Conservation (phyloP, 148 eudicot genomes). For the Rhododendron kiyosumense region DNA sequence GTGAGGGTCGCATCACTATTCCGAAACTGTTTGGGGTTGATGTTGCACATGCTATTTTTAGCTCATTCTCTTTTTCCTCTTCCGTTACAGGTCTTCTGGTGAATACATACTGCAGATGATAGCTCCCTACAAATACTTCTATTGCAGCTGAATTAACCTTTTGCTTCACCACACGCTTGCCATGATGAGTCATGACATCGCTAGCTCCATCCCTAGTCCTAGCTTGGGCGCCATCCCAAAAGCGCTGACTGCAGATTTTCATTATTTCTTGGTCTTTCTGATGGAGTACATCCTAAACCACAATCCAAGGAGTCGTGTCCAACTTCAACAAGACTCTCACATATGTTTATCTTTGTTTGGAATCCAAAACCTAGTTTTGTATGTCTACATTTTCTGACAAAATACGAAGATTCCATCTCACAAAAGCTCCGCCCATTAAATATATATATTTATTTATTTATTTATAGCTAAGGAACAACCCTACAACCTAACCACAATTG, state of each 20-base stretch:
- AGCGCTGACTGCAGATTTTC: background rate
- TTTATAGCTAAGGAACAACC: too few relatives aligned
- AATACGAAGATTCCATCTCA: slow-evolving; percentile 47
- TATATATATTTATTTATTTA: too few relatives aligned
- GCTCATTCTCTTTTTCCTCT: too few relatives aligned
- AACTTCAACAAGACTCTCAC: slow-evolving; percentile 18
- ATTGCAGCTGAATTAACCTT: background rate
- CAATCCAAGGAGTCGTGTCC: background rate
- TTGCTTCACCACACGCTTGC: background rate
- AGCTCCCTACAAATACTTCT: too few relatives aligned
- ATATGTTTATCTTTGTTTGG: slow-evolving; percentile 9
- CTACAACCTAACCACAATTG: too few relatives aligned
- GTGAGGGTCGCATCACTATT: too few relatives aligned
- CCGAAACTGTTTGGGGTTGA: slow-evolving; percentile 10
- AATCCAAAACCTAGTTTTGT: background rate
- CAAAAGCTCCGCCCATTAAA: slow-evolving; percentile 22
- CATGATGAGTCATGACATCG: background rate
- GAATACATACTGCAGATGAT: too few relatives aligned
- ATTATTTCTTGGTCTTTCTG: slow-evolving; percentile 21
- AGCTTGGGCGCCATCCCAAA: background rate
- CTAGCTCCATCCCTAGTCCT: background rate
- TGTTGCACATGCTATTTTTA: background rate
- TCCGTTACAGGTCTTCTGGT: too few relatives aligned
- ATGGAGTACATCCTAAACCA: background rate
- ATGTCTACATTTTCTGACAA: slow-evolving; percentile 36